Conservation (phyloP, 2,329 filamentous ascomycete species). For the Fulvia fulva region DNA sequence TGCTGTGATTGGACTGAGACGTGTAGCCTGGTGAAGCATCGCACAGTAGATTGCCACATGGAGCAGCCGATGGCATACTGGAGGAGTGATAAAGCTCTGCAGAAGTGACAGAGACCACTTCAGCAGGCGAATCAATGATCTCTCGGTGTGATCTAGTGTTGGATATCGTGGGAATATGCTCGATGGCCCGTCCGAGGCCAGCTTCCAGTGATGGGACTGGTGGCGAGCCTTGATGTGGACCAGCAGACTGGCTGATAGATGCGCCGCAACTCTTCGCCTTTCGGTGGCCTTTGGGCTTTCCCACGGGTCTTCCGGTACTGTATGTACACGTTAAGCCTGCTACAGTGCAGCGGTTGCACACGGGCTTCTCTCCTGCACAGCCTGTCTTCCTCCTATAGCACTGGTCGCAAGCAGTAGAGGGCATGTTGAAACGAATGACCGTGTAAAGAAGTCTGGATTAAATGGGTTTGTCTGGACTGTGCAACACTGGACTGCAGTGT, state of each 20-base stretch:
- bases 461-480: neutral
- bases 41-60: neutral
- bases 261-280: neutral
- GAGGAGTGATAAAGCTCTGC: neutral
- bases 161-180: neutral
- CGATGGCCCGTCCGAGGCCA: neutral
- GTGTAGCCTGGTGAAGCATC: neutral
- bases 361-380: slow-evolving; percentile 6
- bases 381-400: slow-evolving; percentile 5
- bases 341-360: slow-evolving; percentile 1
- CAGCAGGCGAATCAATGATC: neutral
- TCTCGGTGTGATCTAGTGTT: neutral
- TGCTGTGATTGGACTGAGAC: neutral
- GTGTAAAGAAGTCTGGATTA: neutral
- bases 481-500: neutral
- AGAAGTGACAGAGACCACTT: neutral
- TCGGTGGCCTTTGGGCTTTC: slow-evolving; percentile 10
- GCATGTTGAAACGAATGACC: slow-evolving; percentile 3
- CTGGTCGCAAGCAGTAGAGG: slow-evolving; percentile 11
- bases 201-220: neutral
- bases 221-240: neutral
- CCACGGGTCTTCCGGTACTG: slow-evolving; percentile 8
- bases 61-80: neutral
- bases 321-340: slow-evolving; percentile 6
- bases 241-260: neutral